Percentiles rank a stretch among this genome's conserved stretches.
Conservation (phyloP, 2,329 filamentous ascomycete species). For the Alternaria angustiovoidea region DNA sequence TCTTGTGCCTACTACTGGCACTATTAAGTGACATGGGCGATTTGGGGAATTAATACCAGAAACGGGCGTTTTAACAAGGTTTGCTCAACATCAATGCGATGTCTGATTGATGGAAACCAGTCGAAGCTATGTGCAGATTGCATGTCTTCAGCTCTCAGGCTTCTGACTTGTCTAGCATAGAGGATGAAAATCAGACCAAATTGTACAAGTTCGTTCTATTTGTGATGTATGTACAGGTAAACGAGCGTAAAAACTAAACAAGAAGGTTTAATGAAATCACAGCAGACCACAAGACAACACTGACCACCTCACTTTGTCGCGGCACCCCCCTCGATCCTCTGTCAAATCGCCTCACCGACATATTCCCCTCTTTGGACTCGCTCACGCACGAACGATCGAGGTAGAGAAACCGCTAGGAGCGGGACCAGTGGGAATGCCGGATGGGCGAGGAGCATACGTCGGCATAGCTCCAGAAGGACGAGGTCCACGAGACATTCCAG, state of each 20-base stretch:
- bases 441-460: not conserved
- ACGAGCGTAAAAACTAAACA: not conserved
- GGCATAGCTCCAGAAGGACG: not conserved
- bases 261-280: not conserved
- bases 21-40: not conserved
- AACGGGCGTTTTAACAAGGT: not conserved
- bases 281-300: not conserved
- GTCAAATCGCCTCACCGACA: not conserved
- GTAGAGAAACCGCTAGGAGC: not conserved
- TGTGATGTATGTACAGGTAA: not conserved
- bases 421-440: not conserved
- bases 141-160: not conserved
- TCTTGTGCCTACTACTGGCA: not conserved
- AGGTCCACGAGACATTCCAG: not conserved
- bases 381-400: not conserved
- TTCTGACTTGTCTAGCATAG: not conserved
- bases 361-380: not conserved
- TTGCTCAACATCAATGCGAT: not conserved
- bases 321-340: not conserved
- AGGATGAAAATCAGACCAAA: not conserved
- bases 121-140: not conserved
- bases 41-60: not conserved
- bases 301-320: not conserved
- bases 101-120: not conserved
- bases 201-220: not conserved